Conservation (phyloP, 1,284 basidiomycete genomes). For the Irpex sp. region DNA sequence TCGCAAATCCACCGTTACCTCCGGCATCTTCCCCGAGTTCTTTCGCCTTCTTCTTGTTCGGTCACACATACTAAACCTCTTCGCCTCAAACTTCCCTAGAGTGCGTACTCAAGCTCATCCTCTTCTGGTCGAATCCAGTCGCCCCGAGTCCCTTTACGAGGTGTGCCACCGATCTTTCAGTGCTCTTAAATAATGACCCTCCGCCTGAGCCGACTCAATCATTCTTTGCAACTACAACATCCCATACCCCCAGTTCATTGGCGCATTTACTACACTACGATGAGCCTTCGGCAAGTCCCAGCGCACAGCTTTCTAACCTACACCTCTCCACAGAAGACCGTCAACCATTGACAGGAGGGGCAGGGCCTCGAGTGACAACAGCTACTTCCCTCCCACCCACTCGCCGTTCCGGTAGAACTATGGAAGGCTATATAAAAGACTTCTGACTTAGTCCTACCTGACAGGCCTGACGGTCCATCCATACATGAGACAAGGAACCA, state of each 20-base stretch:
- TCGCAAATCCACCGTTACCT: too few species aligned
- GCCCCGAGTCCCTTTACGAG: slow-evolving; percentile 39
- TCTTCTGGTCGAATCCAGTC: slow-evolving; percentile 10
- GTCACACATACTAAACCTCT: slow-evolving; percentile 30
- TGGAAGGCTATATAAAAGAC: too few species aligned
- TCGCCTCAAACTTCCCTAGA: slow-evolving; percentile 24
- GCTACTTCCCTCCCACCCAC: slow-evolving; percentile 23
- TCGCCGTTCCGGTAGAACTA: slow-evolving; percentile 15
- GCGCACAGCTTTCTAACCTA: slow-evolving; percentile 27
- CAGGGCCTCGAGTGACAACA: not conserved
- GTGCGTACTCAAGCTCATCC: slow-evolving; percentile 11
- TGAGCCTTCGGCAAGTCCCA: slow-evolving; percentile 25
- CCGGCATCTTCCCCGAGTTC: too few species aligned
- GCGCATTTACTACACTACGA: slow-evolving; percentile 47
- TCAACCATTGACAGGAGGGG: slow-evolving; percentile 11
- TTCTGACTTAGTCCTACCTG: too few species aligned
- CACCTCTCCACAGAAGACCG: slow-evolving; percentile 26
- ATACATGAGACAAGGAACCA: too few species aligned
- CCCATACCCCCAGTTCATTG: slow-evolving; percentile 37
- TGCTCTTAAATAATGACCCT: slow-evolving; percentile 62
- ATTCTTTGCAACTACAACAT: slow-evolving; percentile 36
- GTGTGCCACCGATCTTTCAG: slow-evolving; percentile 66
- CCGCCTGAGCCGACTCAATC: slow-evolving; percentile 30
- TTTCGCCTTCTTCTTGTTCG: slow-evolving; percentile 23
- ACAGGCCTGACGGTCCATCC: too few species aligned